Evolutionary conservation across 2,329 filamentous ascomycete genomes (phyloP).

Genomic region (Scytalidium lignicola): DNA sequence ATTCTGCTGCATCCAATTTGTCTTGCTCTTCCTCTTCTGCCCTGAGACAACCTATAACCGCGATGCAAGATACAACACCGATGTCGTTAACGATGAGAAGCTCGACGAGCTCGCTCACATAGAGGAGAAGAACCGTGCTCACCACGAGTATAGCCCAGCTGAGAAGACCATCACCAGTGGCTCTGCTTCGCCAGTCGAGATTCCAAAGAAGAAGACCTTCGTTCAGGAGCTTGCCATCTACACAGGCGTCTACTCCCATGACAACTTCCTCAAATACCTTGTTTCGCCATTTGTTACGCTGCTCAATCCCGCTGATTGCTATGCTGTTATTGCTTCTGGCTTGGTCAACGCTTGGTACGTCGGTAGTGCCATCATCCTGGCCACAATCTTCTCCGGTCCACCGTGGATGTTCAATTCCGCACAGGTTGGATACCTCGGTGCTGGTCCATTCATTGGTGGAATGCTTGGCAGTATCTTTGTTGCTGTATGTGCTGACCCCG

Average conservation of each 20-base stretch:
- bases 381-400: slow-evolving; percentile 42
- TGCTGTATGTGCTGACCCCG: slow-evolving; percentile 29
- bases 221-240: slow-evolving; percentile 29
- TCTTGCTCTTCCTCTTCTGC: slow-evolving; percentile 39
- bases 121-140: neutral
- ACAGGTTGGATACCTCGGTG: slow-evolving; percentile 37
- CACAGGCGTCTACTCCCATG: neutral
- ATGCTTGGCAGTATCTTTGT: slow-evolving; percentile 28
- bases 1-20: slow-evolving; percentile 30
- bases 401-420: slow-evolving; percentile 38
- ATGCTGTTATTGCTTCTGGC: slow-evolving; percentile 42
- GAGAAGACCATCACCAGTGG: neutral
- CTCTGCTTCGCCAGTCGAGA: neutral
- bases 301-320: slow-evolving; percentile 41
- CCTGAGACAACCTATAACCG: slow-evolving; percentile 46
- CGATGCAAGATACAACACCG: slow-evolving; percentile 1
- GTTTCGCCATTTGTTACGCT: slow-evolving; percentile 41
- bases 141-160: neutral
- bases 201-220: slow-evolving; percentile 26
- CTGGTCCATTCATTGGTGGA: slow-evolving; percentile 34
- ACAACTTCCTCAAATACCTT: slow-evolving; percentile 31
- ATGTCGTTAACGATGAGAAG: slow-evolving; percentile 1
- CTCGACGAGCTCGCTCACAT: neutral
- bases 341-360: slow-evolving; percentile 37
- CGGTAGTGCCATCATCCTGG: slow-evolving; percentile 34